Evolutionary conservation across 345 rosid genomes (phyloP).

Genomic region (Crucihimalaya himalaica): DNA sequence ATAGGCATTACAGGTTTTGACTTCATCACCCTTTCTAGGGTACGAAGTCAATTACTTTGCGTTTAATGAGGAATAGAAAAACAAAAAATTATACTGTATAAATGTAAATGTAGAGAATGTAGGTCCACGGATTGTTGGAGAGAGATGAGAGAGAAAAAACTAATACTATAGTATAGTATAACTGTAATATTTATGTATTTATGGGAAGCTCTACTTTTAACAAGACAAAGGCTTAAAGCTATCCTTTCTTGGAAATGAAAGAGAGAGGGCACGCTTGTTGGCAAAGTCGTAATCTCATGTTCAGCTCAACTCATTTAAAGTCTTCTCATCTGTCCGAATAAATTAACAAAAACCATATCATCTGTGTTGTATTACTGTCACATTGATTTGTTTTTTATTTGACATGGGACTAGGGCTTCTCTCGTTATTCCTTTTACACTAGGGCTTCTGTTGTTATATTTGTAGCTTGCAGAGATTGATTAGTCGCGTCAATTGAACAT

Average conservation of each 20-base stretch:
- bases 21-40: neutral
- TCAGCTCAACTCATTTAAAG: constrained; percentile 28
- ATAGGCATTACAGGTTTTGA: neutral
- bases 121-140: constrained; percentile 39
- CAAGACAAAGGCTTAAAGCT: constrained; percentile 52
- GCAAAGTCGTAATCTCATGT: constrained; percentile 45
- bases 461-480: constrained; percentile 38
- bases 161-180: neutral
- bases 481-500: constrained; percentile 36
- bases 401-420: constrained; percentile 27
- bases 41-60: too few relatives aligned
- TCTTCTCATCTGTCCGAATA: constrained; percentile 19
- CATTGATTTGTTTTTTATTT: neutral
- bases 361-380: constrained; percentile 1
- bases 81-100: neutral
- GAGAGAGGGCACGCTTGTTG: constrained; percentile 55
- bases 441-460: constrained; percentile 24
- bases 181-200: constrained; percentile 20
- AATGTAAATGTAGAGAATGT: constrained; percentile 34
- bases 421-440: constrained; percentile 38
- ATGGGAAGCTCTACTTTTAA: constrained; percentile 60
- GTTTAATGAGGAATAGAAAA: neutral
- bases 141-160: neutral
- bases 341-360: constrained; percentile 24
- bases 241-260: constrained; percentile 87